Evolutionary conservation across 495 filamentous ascomycete species (phyloP).

Genomic region (Pyrenula aspistea): DNA sequence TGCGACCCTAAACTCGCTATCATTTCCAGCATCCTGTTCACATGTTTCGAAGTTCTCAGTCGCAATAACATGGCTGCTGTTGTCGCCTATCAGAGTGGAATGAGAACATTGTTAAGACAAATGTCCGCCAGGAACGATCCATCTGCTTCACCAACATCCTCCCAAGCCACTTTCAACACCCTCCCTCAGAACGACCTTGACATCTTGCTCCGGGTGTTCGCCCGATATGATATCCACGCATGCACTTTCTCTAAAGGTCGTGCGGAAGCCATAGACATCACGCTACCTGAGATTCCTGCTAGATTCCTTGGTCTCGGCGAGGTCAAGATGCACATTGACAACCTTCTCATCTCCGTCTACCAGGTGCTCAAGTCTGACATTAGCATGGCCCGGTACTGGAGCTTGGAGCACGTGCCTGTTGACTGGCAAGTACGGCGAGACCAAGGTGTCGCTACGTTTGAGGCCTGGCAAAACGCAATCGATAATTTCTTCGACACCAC

Average conservation of each 20-base stretch:
- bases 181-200: background rate
- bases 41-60: background rate
- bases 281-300: background rate
- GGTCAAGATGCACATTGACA: background rate
- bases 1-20: background rate
- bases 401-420: background rate
- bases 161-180: background rate
- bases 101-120: background rate
- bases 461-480: background rate
- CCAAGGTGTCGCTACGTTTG: background rate
- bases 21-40: constrained; percentile 1
- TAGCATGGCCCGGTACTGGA: background rate
- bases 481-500: background rate
- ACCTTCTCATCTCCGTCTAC: constrained; percentile 1
- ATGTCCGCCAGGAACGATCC: background rate
- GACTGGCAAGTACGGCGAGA: background rate
- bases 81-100: background rate
- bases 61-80: constrained; percentile 1
- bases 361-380: background rate
- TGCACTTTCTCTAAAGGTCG: background rate
- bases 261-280: background rate
- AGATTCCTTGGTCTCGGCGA: background rate
- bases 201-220: background rate
- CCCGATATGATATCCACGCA: constrained; percentile 1
- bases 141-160: background rate